Conservation (phyloP, 2,329 filamentous ascomycete species). For the Dendrostoma leiphaemia region DNA sequence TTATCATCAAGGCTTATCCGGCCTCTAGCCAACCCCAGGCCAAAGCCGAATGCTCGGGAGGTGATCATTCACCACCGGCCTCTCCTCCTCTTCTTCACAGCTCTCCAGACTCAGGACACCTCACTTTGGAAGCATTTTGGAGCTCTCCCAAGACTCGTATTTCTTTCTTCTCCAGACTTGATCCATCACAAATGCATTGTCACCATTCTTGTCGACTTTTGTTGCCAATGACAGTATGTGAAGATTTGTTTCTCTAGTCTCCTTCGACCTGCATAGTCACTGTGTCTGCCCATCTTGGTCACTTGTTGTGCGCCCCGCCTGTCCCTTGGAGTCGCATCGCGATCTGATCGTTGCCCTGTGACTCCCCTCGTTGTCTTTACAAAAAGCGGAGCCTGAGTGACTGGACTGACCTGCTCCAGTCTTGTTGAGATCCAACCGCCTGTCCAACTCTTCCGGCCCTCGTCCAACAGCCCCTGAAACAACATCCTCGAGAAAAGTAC, state of each 20-base stretch:
- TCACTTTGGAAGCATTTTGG: background rate
- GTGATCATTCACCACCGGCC: background rate
- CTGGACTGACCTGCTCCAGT: constrained; percentile 11
- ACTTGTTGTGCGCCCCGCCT: background rate
- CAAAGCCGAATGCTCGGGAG: constrained; percentile 3
- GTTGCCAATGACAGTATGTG: background rate
- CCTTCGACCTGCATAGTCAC: background rate
- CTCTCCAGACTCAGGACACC: background rate
- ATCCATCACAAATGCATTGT: constrained; percentile 6
- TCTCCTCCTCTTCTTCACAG: constrained; percentile 1
- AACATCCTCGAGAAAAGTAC: background rate
- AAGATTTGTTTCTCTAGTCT: background rate
- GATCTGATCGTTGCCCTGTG: background rate
- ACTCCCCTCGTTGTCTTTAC: background rate
- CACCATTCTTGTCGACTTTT: background rate
- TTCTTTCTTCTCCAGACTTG: background rate
- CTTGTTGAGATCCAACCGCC: constrained; percentile 9
- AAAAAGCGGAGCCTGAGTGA: background rate
- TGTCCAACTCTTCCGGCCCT: background rate
- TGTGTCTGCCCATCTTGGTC: background rate
- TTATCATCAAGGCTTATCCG: background rate
- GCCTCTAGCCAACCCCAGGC: background rate
- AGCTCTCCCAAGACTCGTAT: background rate
- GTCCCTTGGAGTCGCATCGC: too few relatives aligned
- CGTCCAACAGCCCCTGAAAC: background rate